phyloP scores from a whole-genome alignment of 352 stramenopile genomes.

The Pythium aquatile region DNA sequence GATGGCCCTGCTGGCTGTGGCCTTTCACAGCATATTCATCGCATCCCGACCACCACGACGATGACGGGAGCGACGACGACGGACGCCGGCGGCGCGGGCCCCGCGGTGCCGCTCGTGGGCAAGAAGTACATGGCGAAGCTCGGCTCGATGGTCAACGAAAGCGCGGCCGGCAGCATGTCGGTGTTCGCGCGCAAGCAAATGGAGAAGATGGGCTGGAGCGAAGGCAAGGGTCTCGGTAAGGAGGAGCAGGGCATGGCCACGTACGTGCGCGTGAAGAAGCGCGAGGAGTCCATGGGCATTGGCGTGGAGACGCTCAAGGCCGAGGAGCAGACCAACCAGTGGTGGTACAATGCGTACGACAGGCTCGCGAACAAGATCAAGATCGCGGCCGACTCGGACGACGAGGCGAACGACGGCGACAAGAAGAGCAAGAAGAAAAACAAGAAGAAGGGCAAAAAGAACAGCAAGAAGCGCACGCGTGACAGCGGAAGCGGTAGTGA shows the following conservation, averaged over 20 bases:
- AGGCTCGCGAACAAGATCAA: conserved; percentile 87
- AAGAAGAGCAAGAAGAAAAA: conserved; percentile 64
- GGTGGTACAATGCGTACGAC: conserved; percentile 89
- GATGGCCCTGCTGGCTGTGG: conserved; percentile 20
- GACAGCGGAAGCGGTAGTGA: conserved; percentile 25
- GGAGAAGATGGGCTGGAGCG: conserved; percentile 95
- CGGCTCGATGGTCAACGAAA: conserved; percentile 80
- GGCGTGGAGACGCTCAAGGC: conserved; percentile 77
- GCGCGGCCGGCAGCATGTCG: conserved; percentile 59
- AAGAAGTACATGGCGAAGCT: conserved; percentile 84
- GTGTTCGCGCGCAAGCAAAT: conserved; percentile 86
- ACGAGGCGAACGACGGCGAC: conserved; percentile 31
- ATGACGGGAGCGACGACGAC: conserved; percentile 13
- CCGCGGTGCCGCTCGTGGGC: conserved; percentile 64
- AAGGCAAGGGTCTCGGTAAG: conserved; percentile 96
- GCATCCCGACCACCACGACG: not conserved
- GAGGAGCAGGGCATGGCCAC: conserved; percentile 91
- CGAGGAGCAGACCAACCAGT: conserved; percentile 72
- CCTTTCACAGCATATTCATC: conserved; percentile 12
- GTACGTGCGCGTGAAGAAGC: conserved; percentile 94
- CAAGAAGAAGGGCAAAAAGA: conserved; percentile 52
- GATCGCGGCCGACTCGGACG: conserved; percentile 64
- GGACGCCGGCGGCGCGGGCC: conserved; percentile 4
- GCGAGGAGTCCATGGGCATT: conserved; percentile 91
- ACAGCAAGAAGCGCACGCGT: conserved; percentile 36